A percentile compares a stretch with the other conserved stretches of the same genome.
These are phyloP conservation scores for Calamus simplicifolius DNA, from an alignment of 176 grass and related monocot genomes.

Conservation along the genomic window DNA sequence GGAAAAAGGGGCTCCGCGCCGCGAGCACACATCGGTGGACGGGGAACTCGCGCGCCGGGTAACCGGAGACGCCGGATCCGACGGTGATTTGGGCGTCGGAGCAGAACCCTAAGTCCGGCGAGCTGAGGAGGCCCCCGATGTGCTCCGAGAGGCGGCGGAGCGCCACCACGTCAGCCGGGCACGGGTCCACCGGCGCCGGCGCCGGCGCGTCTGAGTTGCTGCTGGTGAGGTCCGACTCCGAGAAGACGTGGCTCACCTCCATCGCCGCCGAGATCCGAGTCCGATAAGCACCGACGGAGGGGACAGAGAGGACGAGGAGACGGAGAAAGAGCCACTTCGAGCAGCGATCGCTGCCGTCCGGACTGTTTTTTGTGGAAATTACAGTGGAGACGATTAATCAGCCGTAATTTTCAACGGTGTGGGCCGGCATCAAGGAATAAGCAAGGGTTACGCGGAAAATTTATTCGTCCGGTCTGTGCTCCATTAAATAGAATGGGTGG, in stretches of 20 bases:
- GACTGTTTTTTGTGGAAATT: too few species aligned
- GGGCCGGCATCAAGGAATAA: too few species aligned
- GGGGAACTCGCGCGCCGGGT: background rate
- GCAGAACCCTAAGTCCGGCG: constrained; percentile 54
- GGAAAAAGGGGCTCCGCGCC: constrained; percentile 79
- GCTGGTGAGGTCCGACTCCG: constrained; percentile 53
- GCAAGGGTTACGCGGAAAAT: too few species aligned
- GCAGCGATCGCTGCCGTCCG: too few species aligned
- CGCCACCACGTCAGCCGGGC: constrained; percentile 57
- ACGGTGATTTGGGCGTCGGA: constrained; percentile 51
- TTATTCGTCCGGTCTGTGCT: too few species aligned
- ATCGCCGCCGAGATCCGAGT: constrained; percentile 4
- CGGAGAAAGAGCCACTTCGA: too few species aligned
- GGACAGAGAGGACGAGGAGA: too few species aligned
- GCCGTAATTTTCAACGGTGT: too few species aligned
- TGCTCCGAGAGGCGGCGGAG: constrained; percentile 89
- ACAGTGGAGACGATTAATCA: too few species aligned
- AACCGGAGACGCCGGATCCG: background rate
- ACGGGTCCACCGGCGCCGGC: background rate
- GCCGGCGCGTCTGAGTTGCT: background rate
- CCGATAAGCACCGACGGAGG: too few species aligned
- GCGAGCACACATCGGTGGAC: constrained; percentile 89
- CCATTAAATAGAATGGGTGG: too few species aligned
- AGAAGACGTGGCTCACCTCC: constrained; percentile 32
- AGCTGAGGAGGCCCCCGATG: constrained; percentile 41